Evolutionary conservation across 73 alveolate genomes (phyloP), one percentile per base, ranked within the genome.

Genomic region (Paramecium octaurelia): DNA sequence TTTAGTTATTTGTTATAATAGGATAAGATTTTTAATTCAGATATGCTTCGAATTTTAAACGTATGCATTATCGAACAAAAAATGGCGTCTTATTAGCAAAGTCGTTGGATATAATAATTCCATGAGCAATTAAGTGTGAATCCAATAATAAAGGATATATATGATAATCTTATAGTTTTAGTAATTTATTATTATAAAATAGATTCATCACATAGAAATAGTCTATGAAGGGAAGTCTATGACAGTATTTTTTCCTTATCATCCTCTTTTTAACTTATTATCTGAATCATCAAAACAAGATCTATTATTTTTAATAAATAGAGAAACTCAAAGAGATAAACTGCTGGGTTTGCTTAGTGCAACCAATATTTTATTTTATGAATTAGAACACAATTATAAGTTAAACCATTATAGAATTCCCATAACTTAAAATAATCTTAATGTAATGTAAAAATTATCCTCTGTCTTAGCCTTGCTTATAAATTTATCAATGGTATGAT

Each of bases 241-340:
- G 48, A 75, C 57, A 16, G 59, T 75, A 14, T 40, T 75, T 9
- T 68, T 87, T 18, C 93, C 93, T 5, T 36, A 36, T 18, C 88
- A 64, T 60, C 93, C 93, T 24, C 27, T 87, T 14, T 87, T 64
- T 36, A 64, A 24, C 16, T 87, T 42, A 27, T 60, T 87, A 60
- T 87, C 93, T 1, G 93, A 35, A 43, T 24, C 21, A 23, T 59
- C 93, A 3, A 87, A 87, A 43, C 21, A 87, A n/a, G 73, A 87
- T 18, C 16, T 87, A 3, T n/a, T 87, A 34, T 36, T 59, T 44
- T 38, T n/a, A 36, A 64, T 87, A 12, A 60, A 58, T 27, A 73
- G 93, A 64, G 86, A 87, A 20, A 87, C 88, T 24, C 40, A 87
- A 64, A 87, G 93, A 87, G 93, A 87, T 20, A 87, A 87, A 60